Conservation (phyloP, 2,329 filamentous ascomycete species). For the Ascochyta viciae-villosae region DNA sequence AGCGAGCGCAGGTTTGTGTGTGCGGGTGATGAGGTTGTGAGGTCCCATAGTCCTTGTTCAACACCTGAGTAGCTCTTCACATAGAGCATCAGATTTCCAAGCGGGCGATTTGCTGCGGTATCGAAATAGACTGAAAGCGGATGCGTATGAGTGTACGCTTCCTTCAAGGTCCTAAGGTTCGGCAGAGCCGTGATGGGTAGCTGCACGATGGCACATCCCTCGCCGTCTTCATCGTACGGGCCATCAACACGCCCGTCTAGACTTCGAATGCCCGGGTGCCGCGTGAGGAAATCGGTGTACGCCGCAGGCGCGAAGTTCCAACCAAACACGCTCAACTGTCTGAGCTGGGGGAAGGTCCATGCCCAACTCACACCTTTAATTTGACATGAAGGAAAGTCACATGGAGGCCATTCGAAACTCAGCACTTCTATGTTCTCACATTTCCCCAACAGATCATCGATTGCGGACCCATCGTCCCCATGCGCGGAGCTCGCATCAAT, state of each 20-base stretch:
- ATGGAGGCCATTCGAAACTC: neutral
- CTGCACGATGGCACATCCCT: neutral
- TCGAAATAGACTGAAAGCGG: too few species aligned
- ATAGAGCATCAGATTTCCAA: too few species aligned
- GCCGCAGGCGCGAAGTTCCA: neutral
- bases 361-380: neutral
- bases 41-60: too few species aligned
- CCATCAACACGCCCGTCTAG: neutral
- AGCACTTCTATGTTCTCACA: neutral
- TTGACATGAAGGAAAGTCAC: neutral
- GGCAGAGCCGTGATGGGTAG: neutral
- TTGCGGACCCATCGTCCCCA: neutral
- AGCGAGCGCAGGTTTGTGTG: too few species aligned
- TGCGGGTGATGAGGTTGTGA: neutral
- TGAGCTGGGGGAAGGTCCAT: neutral
- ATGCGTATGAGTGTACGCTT: neutral
- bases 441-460: neutral
- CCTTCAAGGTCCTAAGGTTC: neutral
- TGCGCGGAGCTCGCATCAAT: neutral
- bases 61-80: too few species aligned
- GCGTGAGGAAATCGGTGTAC: neutral
- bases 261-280: neutral
- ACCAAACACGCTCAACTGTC: neutral
- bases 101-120: too few species aligned
- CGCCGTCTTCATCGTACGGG: neutral